Evolutionary conservation across 495 filamentous ascomycete species (phyloP).

Genomic region (Podospora pseudopauciseta): DNA sequence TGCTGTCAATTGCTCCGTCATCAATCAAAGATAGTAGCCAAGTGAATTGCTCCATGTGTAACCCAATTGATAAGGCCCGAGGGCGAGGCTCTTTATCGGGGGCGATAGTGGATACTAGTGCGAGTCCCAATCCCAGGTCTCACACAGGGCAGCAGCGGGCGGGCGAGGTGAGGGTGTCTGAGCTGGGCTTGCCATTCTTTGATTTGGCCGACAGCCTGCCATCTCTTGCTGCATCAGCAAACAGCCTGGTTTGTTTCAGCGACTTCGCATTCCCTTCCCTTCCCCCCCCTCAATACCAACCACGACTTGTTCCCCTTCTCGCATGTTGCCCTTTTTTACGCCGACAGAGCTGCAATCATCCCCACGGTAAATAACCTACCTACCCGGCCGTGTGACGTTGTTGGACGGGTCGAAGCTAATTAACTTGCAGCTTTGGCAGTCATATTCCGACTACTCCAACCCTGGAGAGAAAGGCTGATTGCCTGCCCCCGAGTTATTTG

Average conservation of each 20-base stretch:
- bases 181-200: constrained; percentile 13
- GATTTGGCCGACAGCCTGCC: neutral
- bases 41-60: neutral
- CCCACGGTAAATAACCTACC: neutral
- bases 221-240: constrained; percentile 14
- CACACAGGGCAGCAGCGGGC: neutral
- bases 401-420: constrained; percentile 5
- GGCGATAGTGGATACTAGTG: neutral
- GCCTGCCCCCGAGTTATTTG: constrained; percentile 2
- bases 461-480: neutral
- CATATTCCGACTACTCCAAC: neutral
- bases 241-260: constrained; percentile 13
- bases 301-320: neutral
- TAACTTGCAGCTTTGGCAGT: constrained; percentile 4
- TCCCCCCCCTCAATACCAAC: constrained; percentile 3
- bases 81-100: neutral
- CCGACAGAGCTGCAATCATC: neutral
- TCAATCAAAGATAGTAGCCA: neutral
- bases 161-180: neutral
- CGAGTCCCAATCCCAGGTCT: constrained; percentile 1
- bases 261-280: neutral
- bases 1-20: neutral
- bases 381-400: constrained; percentile 2
- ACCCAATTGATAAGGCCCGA: neutral
- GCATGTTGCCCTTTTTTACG: neutral